Evolutionary conservation across 306 rosid species (phyloP).

Genomic region (Vicia faba): DNA sequence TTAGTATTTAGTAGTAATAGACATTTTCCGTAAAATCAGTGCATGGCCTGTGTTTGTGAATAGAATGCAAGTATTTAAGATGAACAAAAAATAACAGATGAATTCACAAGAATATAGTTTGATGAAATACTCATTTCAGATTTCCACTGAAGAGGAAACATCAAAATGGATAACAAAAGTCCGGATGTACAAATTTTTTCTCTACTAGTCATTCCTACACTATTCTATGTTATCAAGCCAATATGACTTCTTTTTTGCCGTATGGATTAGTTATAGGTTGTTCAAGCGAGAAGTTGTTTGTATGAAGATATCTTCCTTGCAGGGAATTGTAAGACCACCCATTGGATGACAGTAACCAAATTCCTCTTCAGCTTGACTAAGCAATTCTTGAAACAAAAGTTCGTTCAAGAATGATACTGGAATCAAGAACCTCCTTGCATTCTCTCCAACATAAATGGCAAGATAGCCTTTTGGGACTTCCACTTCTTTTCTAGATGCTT

Average conservation of each 20-base stretch:
- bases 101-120: no score
- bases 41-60: no score
- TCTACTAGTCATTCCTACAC: constrained; percentile 20
- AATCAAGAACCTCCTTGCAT: no score
- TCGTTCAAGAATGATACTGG: no score
- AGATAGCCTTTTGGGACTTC: no score
- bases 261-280: constrained; percentile 1
- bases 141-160: background rate
- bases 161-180: constrained; percentile 1
- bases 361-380: constrained; percentile 31
- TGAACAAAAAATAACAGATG: no score
- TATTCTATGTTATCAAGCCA: background rate
- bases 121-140: background rate
- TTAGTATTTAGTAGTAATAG: no score
- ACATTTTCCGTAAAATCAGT: no score
- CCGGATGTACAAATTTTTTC: constrained; percentile 9
- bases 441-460: no score
- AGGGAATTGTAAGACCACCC: constrained; percentile 57
- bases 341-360: constrained; percentile 54
- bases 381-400: no score
- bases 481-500: no score
- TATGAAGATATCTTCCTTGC: constrained; percentile 48
- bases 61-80: background rate
- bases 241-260: background rate
- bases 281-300: constrained; percentile 38